A percentile compares a stretch with the other conserved stretches of the same genome.
phyloP scores from a whole-genome alignment of 2,329 filamentous ascomycete species.

The Arthrobotrys sphaeroides region DNA sequence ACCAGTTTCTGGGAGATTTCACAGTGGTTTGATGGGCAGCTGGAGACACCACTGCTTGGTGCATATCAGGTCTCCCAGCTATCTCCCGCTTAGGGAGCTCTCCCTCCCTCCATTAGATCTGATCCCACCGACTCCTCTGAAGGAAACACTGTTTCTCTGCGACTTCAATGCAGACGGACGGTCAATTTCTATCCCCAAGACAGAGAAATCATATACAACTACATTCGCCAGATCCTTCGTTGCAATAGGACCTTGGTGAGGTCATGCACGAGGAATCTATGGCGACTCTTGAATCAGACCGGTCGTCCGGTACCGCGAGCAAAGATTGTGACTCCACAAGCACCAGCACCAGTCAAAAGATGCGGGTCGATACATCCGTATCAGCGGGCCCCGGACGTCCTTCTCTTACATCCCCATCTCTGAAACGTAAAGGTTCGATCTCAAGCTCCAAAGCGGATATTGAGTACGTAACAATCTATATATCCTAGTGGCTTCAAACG shows the following conservation, averaged over 20 bases:
- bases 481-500: background rate
- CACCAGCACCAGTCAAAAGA: background rate
- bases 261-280: conserved; percentile 19
- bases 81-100: background rate
- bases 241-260: background rate
- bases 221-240: background rate
- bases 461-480: conserved; percentile 20
- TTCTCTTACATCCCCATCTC: conserved; percentile 29
- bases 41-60: background rate
- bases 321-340: conserved; percentile 4
- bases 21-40: background rate
- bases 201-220: background rate
- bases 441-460: conserved; percentile 31
- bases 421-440: conserved; percentile 40
- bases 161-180: conserved; percentile 29
- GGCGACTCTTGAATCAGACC: conserved; percentile 22
- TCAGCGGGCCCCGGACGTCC: conserved; percentile 23
- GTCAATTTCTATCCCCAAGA: background rate
- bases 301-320: background rate
- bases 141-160: background rate
- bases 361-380: conserved; percentile 39
- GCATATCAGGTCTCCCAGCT: background rate
- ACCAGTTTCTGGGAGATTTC: background rate
- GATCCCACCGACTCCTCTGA: background rate
- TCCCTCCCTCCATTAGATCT: background rate